Base-by-base conservation (phyloP, 768 basidiomycete genomes). In the Nidularia sp. region DNA sequence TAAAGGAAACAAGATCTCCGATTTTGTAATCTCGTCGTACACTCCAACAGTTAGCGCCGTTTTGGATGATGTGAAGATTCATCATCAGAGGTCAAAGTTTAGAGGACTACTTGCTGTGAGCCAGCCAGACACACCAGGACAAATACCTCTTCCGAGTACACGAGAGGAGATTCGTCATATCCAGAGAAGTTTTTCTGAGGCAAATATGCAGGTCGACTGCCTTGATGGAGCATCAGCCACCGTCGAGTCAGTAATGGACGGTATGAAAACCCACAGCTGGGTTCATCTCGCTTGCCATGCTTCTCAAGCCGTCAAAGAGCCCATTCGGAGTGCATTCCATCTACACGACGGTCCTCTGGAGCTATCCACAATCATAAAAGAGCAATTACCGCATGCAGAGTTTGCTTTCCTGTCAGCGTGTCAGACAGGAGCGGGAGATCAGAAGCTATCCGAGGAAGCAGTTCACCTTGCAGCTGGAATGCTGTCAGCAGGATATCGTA, bases 361-460 rank as follows among this genome's bases (percentile, higher is more conserved):
- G 53, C 25, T 62, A 6, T 45, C 46, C 2, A 50, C 53, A 18
- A 49, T 56, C 7, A 56, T 56, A 39, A 52, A 53, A 22, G 53
- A 44, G 18, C 29, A 45, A 6, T 46, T 56, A 5, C 18, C 52
- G 2, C n/a, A 52, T 35, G 55, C 60, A n/a, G 55, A 63, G 34
- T 57, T 75, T 33, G 73, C 70, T 0, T 66, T 69, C 53, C 57
- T 75, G 2, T 71, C 73, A 0, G 72, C 74, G 0, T 75, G 74
- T 48, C 59, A 72, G 44, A 75, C 69, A 3, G 66, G 66, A 0
- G 57, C 54, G 12, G 65, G 69, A 0, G 60, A 61, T 12, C 47
- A 58, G 25, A 47, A 52, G 34, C 52, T 68, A 1, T 45, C 64
- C 0, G 63, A 70, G 6, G 72, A 74, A 42, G 64, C 64, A 0